Evolutionary conservation across 331 rosid genomes (phyloP).

Genomic region (Quercus lobata): DNA sequence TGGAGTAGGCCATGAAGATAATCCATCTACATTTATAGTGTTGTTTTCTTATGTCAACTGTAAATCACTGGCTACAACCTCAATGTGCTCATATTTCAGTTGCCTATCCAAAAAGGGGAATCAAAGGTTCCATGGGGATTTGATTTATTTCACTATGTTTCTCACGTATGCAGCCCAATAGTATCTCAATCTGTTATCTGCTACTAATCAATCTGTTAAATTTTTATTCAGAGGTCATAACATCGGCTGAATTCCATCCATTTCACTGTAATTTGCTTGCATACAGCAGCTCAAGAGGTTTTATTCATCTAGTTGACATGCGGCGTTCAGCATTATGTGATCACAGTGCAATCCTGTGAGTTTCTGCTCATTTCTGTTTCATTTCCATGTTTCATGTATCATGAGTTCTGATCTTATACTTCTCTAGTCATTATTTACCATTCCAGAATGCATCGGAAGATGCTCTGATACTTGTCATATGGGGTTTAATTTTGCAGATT

Average conservation of each 20-base stretch:
- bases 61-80: not conserved
- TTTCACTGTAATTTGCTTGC: constrained; percentile 72
- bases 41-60: not conserved
- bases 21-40: not conserved
- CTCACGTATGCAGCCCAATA: not conserved
- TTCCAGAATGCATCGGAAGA: not conserved
- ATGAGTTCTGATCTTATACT: not conserved
- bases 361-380: constrained; percentile 10
- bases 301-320: constrained; percentile 67
- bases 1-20: not conserved
- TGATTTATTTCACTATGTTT: not conserved
- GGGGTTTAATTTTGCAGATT: constrained; percentile 50
- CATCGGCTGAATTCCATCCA: constrained; percentile 76
- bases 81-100: not conserved
- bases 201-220: not conserved
- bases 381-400: not conserved
- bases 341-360: constrained; percentile 52
- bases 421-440: not conserved
- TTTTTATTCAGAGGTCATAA: constrained; percentile 57
- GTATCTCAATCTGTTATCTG: not conserved
- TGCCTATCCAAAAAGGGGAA: not conserved
- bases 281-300: constrained; percentile 72
- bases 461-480: constrained; percentile 20
- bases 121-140: not conserved
- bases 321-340: constrained; percentile 67